These are phyloP conservation scores for Chytridium lagenaria DNA, from an alignment of 371 early-diverging fungal genomes.

Conservation along the genomic window DNA sequence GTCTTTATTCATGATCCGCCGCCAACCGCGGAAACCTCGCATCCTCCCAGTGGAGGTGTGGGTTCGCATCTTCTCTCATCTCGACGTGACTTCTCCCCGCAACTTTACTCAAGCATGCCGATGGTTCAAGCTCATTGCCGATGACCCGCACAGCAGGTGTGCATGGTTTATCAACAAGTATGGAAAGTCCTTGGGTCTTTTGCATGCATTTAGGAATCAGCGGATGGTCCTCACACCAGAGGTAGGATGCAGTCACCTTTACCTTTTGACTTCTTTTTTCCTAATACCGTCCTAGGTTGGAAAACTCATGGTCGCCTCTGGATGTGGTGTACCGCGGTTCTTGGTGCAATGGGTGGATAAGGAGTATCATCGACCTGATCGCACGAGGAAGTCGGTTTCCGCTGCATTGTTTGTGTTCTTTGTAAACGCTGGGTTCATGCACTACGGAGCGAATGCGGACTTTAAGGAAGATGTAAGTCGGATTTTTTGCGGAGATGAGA, in stretches of 20 bases:
- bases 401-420: conserved; percentile 45
- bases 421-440: conserved; percentile 38
- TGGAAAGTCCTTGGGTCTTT: conserved; percentile 36
- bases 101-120: conserved; percentile 30
- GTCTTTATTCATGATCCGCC: background rate
- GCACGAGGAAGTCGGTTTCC: conserved; percentile 30
- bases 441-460: conserved; percentile 41
- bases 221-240: conserved; percentile 34
- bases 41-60: conserved; percentile 42
- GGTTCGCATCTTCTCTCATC: conserved; percentile 40
- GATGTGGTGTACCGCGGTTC: conserved; percentile 43
- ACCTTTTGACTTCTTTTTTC: background rate
- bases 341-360: conserved; percentile 47
- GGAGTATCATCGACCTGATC: conserved; percentile 40
- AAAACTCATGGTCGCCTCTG: conserved; percentile 23
- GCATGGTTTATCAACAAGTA: conserved; percentile 40
- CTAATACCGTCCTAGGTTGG: conserved; percentile 22
- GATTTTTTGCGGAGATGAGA: background rate
- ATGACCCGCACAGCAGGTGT: conserved; percentile 42
- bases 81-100: conserved; percentile 35
- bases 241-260: conserved; percentile 25
- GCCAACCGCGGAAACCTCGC: background rate
- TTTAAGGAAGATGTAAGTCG: conserved; percentile 49
- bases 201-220: conserved; percentile 39
- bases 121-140: conserved; percentile 27